A percentile compares a stretch with the other conserved stretches of the same genome.
phyloP scores from a whole-genome alignment of 1,284 basidiomycete genomes.

The Cryptococcus hybrid region DNA sequence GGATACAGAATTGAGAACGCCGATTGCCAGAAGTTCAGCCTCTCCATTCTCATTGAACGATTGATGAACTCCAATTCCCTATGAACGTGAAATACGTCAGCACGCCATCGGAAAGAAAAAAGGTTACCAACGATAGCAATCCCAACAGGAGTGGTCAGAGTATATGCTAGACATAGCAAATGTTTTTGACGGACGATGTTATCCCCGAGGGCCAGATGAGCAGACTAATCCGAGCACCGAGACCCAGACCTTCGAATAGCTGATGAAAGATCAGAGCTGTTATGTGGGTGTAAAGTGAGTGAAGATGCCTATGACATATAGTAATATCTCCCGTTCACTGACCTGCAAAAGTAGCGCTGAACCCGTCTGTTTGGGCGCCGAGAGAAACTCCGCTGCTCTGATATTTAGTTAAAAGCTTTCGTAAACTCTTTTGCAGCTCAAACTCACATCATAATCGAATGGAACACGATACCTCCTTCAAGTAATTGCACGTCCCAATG shows the following conservation, averaged over 20 bases:
- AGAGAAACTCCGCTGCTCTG: conserved; percentile 13
- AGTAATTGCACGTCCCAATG: conserved; percentile 28
- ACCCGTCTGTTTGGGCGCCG: conserved; percentile 50
- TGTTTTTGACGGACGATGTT: conserved; percentile 10
- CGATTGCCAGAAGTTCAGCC: conserved; percentile 12
- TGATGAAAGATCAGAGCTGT: conserved; percentile 10
- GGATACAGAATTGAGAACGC: conserved; percentile 30
- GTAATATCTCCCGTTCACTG: not conserved
- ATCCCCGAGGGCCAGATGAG: conserved; percentile 9
- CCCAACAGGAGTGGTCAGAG: conserved; percentile 17
- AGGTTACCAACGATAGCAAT: conserved; percentile 15
- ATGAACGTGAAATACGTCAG: too few species aligned
- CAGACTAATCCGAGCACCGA: conserved; percentile 27
- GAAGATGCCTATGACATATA: too few species aligned
- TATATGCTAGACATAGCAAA: conserved; percentile 11
- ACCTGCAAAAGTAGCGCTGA: conserved; percentile 51
- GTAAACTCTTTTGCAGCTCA: not conserved
- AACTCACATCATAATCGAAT: conserved; percentile 45
- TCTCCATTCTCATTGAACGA: conserved; percentile 13
- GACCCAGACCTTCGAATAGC: conserved; percentile 29
- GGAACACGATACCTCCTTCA: conserved; percentile 52
- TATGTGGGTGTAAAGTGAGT: not conserved
- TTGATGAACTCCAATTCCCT: conserved; percentile 10
- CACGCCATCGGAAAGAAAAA: not conserved
- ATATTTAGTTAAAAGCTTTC: not conserved